Base-by-base conservation (phyloP, 306 rosid species). In the Vigna trinervia region DNA sequence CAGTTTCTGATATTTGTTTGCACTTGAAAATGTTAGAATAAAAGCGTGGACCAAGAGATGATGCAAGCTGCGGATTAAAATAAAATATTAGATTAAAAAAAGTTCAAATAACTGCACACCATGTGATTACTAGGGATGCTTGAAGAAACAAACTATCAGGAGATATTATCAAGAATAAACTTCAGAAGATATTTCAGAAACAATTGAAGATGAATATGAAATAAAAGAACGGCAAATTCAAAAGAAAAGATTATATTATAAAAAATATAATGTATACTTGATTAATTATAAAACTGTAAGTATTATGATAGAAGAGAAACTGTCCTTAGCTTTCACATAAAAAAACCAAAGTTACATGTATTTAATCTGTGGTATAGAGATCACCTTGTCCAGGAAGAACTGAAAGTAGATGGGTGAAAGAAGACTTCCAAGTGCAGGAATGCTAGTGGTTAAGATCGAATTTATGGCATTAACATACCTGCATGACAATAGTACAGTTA, bases 1-100 rank as follows among this genome's bases (percentile, higher is more conserved):
- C 99, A 58, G 99, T 95, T 93, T 95, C 99, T 77, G 99, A 95
- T 90, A 95, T 92, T 45, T 95, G 99, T 92, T 92, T 95, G 94
- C 99, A 95, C 83, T 89, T 95, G 84, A 95, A 95, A 76, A 95
- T 95, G 82, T 92, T 95, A 58, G 94, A 89, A 86, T 85, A 92
- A 84, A 95, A 95, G 73, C 93, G 99, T 6, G 99, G 99, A 71
- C 97, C 97, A 76, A 95, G 91, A 71, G 99, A 95, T 72, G 99
- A 92, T 34, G 99, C 97, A 79, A 95, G 97, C 99, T 95, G 92
- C 87, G 84, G 62, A 69, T 51, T 34, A 76, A 78, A 79, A 47
- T 38, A 71, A 30, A 71, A 61, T 38, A 73, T 80, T 61, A 85
- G 45, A 50, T 79, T 30, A 52, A 59, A 32, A 32, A 13, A 30